A percentile compares a stretch with the other conserved stretches of the same genome.
These are phyloP conservation scores for Castanea mollissima DNA, from an alignment of 306 rosid species.

Conservation along the genomic window DNA sequence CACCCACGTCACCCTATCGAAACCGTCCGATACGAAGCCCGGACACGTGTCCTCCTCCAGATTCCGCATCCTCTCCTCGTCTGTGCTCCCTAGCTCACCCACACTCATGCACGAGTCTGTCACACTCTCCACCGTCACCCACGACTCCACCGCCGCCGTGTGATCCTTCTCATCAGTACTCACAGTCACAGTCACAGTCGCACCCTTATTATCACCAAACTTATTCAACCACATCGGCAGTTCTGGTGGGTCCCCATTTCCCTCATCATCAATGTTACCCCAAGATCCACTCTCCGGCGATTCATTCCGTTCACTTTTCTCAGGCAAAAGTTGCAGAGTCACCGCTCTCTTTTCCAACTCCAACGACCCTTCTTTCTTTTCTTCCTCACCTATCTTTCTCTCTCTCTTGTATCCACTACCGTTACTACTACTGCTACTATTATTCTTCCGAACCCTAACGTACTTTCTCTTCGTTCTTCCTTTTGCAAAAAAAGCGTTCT, in stretches of 20 bases:
- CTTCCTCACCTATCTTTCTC: neutral
- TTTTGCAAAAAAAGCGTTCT: neutral
- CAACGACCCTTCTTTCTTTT: neutral
- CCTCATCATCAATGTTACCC: neutral
- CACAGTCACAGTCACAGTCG: neutral
- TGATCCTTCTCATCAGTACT: neutral
- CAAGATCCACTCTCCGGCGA: conserved; percentile 23
- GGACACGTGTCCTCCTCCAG: conserved; percentile 60
- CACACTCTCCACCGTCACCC: conserved; percentile 62
- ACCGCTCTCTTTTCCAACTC: neutral
- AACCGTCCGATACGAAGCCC: conserved; percentile 50
- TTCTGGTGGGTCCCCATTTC: neutral
- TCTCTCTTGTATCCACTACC: neutral
- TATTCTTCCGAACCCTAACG: conserved; percentile 50
- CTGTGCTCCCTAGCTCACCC: conserved; percentile 36
- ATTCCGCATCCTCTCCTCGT: conserved; percentile 33
- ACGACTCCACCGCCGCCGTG: conserved; percentile 21
- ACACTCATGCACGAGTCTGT: conserved; percentile 45
- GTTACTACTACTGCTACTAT: neutral
- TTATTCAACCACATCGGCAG: neutral
- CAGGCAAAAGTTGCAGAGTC: conserved; percentile 49
- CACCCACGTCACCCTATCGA: conserved; percentile 47
- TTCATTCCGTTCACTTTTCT: conserved; percentile 10
- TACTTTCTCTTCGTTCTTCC: conserved; percentile 55
- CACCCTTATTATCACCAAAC: neutral